A percentile compares a stretch with the other conserved stretches of the same genome.
phyloP scores from a whole-genome alignment of 805 yeast species.

The Schwanniomyces polymorphus region DNA sequence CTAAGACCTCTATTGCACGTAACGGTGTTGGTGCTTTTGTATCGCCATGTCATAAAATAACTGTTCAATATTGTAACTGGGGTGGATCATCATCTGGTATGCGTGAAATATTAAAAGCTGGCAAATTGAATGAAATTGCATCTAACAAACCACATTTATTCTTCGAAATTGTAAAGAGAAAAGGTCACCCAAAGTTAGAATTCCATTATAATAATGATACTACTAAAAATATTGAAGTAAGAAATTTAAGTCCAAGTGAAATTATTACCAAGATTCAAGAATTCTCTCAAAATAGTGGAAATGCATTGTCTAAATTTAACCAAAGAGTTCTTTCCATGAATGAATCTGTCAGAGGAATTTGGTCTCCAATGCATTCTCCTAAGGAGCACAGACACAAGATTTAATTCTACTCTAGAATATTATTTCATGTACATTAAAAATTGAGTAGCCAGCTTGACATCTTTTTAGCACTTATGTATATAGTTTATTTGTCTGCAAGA shows the following conservation, averaged over 20 bases:
- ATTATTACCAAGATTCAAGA: slow-evolving; percentile 66
- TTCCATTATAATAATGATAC: slow-evolving; percentile 37
- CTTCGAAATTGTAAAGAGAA: slow-evolving; percentile 64
- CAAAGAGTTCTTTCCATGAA: slow-evolving; percentile 77
- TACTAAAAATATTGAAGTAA: slow-evolving; percentile 66
- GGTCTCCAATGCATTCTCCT: slow-evolving; percentile 90
- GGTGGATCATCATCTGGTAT: slow-evolving; percentile 93
- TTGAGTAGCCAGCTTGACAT: neutral
- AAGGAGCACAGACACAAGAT: slow-evolving; percentile 42
- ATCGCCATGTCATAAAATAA: slow-evolving; percentile 71
- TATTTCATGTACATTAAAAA: neutral
- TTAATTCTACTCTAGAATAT: slow-evolving; percentile 9
- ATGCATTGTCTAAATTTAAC: slow-evolving; percentile 59
- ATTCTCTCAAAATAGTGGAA: slow-evolving; percentile 71
- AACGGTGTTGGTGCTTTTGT: slow-evolving; percentile 79
- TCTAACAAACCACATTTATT: slow-evolving; percentile 61
- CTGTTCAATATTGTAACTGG: slow-evolving; percentile 87
- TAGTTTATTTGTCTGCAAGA: neutral
- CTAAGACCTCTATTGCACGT: slow-evolving; percentile 59
- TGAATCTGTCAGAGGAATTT: slow-evolving; percentile 87
- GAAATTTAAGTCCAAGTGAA: slow-evolving; percentile 63
- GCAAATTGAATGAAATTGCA: slow-evolving; percentile 58
- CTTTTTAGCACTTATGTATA: neutral
- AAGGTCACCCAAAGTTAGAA: slow-evolving; percentile 79
- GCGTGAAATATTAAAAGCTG: slow-evolving; percentile 59